Conservation (phyloP, 2,329 filamentous ascomycete species). For the Massarina eburnea region DNA sequence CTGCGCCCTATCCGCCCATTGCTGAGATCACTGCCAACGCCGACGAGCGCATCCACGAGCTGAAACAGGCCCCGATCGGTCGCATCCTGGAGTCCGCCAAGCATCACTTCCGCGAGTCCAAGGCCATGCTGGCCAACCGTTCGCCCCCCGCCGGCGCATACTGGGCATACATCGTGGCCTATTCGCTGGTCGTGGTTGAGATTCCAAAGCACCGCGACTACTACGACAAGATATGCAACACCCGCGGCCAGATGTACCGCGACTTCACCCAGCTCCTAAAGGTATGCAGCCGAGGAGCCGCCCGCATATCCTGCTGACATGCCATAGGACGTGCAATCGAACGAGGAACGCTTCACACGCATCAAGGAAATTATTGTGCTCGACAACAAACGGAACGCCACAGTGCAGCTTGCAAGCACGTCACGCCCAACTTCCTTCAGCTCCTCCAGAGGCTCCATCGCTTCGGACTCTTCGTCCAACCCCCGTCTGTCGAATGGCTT, state of each 20-base stretch:
- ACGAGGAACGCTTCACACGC: constrained; percentile 47
- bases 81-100: constrained; percentile 47
- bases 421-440: constrained; percentile 13
- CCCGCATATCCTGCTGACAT: constrained; percentile 9
- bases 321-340: constrained; percentile 34
- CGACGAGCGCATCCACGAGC: constrained; percentile 34
- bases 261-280: constrained; percentile 49
- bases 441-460: background rate
- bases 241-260: constrained; percentile 52
- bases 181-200: constrained; percentile 72
- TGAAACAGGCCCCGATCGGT: constrained; percentile 38
- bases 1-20: constrained; percentile 41
- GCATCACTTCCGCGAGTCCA: constrained; percentile 52
- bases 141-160: constrained; percentile 72
- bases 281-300: constrained; percentile 6
- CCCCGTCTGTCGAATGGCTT: constrained; percentile 20
- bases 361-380: constrained; percentile 55
- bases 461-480: constrained; percentile 6
- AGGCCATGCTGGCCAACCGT: constrained; percentile 48
- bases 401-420: constrained; percentile 32
- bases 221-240: constrained; percentile 59
- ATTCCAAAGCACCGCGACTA: constrained; percentile 79
- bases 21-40: constrained; percentile 47
- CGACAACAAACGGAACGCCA: constrained; percentile 60
- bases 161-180: constrained; percentile 81